Percentiles rank a stretch among this genome's conserved stretches.
Evolutionary conservation across 768 basidiomycete genomes (phyloP).

Genomic region (Hygrophorus pudorinus): DNA sequence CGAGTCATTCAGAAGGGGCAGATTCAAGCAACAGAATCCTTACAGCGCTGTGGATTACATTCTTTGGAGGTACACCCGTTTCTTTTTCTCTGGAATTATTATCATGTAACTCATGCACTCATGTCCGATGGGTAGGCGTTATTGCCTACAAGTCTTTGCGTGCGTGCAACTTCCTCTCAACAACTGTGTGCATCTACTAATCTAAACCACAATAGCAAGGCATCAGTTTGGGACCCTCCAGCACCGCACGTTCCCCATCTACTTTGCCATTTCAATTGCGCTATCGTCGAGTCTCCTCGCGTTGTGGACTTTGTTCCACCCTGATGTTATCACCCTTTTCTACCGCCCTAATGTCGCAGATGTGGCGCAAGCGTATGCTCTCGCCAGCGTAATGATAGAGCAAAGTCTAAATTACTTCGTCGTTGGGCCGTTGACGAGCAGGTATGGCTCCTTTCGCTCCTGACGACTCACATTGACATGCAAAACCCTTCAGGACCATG

Average conservation of each 20-base stretch:
- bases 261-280: conserved; percentile 52
- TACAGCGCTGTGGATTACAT: conserved; percentile 50
- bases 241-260: conserved; percentile 64
- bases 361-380: conserved; percentile 54
- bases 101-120: background rate
- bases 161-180: conserved; percentile 21
- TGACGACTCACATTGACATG: background rate
- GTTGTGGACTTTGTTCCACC: conserved; percentile 50
- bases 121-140: conserved; percentile 27
- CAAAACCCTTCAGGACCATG: conserved; percentile 56
- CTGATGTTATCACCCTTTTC: conserved; percentile 39
- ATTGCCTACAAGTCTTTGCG: conserved; percentile 54
- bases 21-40: conserved; percentile 12
- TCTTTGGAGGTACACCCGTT: conserved; percentile 44
- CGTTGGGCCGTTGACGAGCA: conserved; percentile 64
- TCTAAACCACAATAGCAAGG: conserved; percentile 30
- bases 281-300: conserved; percentile 46
- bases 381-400: conserved; percentile 33
- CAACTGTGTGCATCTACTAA: background rate
- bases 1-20: background rate
- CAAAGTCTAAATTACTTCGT: conserved; percentile 59
- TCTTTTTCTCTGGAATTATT: background rate
- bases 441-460: conserved; percentile 32
- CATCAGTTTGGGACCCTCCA: conserved; percentile 68
- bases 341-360: conserved; percentile 41